phyloP scores from a whole-genome alignment of 495 filamentous ascomycete genomes.

The Lineolata rhizophorae region DNA sequence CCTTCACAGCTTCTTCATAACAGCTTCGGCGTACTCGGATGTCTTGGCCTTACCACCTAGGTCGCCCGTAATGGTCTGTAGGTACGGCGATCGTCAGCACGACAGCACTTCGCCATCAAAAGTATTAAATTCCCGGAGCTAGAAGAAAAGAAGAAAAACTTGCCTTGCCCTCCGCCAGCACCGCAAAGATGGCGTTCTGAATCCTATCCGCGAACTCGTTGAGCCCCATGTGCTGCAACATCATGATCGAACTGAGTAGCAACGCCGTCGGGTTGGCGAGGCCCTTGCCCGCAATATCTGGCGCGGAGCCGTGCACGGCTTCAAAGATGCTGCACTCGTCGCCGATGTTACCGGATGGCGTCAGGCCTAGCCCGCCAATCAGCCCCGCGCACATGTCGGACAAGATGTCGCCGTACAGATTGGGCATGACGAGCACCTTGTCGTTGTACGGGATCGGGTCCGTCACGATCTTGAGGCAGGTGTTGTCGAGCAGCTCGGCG shows the following conservation, averaged over 20 bases:
- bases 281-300: slow-evolving; percentile 89
- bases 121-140: too few relatives aligned
- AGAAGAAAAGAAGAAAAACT: slow-evolving; percentile 11
- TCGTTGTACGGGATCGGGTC: slow-evolving; percentile 91
- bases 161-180: slow-evolving; percentile 83
- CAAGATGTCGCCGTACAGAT: slow-evolving; percentile 97
- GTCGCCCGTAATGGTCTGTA: slow-evolving; percentile 66
- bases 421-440: slow-evolving; percentile 99
- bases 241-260: slow-evolving; percentile 86
- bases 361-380: slow-evolving; percentile 91
- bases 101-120: too few relatives aligned
- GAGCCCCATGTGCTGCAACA: slow-evolving; percentile 96
- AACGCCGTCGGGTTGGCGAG: slow-evolving; percentile 91
- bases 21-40: slow-evolving; percentile 71
- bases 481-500: slow-evolving; percentile 92
- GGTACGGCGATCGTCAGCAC: slow-evolving; percentile 6
- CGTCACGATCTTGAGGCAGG: slow-evolving; percentile 92
- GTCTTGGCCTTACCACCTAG: slow-evolving; percentile 89
- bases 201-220: slow-evolving; percentile 67
- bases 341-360: slow-evolving; percentile 94
- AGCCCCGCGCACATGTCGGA: slow-evolving; percentile 98
- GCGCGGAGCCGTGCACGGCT: slow-evolving; percentile 93
- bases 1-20: slow-evolving; percentile 62
- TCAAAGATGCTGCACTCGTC: slow-evolving; percentile 99
- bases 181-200: slow-evolving; percentile 84